Conservation (phyloP, 2,329 filamentous ascomycete species). For the Parastagonospora nodorum region DNA sequence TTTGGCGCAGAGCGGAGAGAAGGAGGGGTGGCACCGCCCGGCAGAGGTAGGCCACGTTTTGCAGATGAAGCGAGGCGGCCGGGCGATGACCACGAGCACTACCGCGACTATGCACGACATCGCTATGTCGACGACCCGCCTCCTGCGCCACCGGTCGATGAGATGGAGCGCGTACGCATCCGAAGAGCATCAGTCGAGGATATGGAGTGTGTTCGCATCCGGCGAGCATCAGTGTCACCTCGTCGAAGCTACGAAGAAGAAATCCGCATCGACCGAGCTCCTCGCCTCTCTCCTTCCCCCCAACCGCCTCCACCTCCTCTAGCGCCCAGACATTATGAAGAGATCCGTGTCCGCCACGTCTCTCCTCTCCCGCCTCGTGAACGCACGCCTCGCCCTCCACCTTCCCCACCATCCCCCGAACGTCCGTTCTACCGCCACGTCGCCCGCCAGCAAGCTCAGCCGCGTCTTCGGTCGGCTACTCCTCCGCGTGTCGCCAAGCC, state of each 20-base stretch:
- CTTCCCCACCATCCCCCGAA: constrained; percentile 7
- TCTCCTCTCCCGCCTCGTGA: constrained; percentile 16
- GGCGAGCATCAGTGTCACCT: constrained; percentile 15
- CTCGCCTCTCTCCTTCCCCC: constrained; percentile 18
- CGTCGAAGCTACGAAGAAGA: constrained; percentile 20
- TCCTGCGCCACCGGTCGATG: constrained; percentile 16
- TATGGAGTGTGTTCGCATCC: constrained; percentile 26
- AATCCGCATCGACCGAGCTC: constrained; percentile 21
- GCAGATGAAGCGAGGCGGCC: constrained; percentile 5
- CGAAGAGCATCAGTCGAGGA: constrained; percentile 16
- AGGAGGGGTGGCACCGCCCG: constrained; percentile 1
- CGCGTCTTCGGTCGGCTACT: constrained; percentile 10
- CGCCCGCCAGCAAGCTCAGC: constrained; percentile 4
- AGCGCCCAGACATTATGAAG: constrained; percentile 12
- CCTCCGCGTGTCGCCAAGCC: constrained; percentile 3
- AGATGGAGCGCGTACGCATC: constrained; percentile 25
- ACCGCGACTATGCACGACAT: constrained; percentile 14
- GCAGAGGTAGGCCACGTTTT: constrained; percentile 3
- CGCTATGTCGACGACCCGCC: constrained; percentile 15
- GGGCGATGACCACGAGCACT: constrained; percentile 15
- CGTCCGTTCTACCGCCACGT: constrained; percentile 17
- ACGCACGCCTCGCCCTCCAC: constrained; percentile 2
- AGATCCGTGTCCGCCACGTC: constrained; percentile 15
- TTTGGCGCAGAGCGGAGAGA: constrained; percentile 24
- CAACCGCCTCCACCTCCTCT: too few relatives aligned